Conservation (phyloP, 2,329 filamentous ascomycete species). For the Cytospora piceae region DNA sequence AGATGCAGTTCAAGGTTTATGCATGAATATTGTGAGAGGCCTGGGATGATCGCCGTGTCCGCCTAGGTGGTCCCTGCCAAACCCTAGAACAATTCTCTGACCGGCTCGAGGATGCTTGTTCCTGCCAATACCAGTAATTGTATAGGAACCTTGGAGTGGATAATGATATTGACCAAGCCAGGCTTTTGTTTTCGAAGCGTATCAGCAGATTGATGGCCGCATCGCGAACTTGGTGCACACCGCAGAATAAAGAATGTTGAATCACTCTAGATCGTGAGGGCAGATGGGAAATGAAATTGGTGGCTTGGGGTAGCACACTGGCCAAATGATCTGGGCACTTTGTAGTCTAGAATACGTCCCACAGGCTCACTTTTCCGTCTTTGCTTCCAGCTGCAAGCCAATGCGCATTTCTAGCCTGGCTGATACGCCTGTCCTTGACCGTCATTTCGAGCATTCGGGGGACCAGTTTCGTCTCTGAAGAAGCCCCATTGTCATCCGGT, state of each 20-base stretch:
- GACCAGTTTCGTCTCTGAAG: constrained; percentile 34
- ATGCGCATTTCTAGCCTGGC: constrained; percentile 71
- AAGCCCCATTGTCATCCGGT: constrained; percentile 10
- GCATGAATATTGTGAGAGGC: not conserved
- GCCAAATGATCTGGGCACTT: not conserved
- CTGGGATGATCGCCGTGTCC: not conserved
- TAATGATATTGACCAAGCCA: not conserved
- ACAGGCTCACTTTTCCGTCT: constrained; percentile 92
- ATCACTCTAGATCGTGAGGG: not conserved
- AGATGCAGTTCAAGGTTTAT: not conserved
- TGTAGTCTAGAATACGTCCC: constrained; percentile 78
- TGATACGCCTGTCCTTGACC: constrained; percentile 66
- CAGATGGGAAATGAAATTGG: not conserved
- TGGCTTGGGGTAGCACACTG: not conserved
- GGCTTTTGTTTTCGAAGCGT: not conserved
- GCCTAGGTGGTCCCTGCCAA: not conserved
- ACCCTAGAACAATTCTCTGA: not conserved
- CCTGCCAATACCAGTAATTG: not conserved
- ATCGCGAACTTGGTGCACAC: not conserved
- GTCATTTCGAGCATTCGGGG: constrained; percentile 43
- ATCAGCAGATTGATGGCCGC: not conserved
- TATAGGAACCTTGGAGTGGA: not conserved
- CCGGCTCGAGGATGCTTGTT: not conserved
- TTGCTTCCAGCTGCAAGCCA: constrained; percentile 92
- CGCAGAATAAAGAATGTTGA: not conserved